phyloP scores from a whole-genome alignment of 495 filamentous ascomycete species.

The Hamigera avellanea region DNA sequence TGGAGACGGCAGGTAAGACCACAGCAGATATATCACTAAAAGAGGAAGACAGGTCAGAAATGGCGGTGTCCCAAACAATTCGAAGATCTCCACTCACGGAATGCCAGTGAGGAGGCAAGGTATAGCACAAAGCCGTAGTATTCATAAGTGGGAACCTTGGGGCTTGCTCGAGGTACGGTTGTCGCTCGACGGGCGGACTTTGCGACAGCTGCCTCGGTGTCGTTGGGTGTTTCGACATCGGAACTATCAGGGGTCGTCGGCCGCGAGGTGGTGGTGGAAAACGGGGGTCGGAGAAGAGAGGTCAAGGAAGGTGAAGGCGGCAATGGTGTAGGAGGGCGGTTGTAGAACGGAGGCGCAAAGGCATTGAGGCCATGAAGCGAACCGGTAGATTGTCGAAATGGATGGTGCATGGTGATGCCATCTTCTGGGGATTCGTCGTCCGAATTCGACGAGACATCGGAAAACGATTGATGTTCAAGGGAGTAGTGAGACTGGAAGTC shows the following conservation, averaged over 20 bases:
- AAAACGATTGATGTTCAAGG: constrained; percentile 27
- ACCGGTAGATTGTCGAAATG: constrained; percentile 31
- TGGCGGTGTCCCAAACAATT: background rate
- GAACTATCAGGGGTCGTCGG: constrained; percentile 88
- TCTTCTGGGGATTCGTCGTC: constrained; percentile 23
- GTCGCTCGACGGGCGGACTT: constrained; percentile 52
- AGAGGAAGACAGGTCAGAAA: constrained; percentile 1
- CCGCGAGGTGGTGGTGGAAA: constrained; percentile 60
- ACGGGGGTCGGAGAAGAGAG: constrained; percentile 75
- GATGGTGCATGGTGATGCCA: constrained; percentile 24
- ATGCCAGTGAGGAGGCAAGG: constrained; percentile 65
- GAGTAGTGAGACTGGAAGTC: constrained; percentile 39
- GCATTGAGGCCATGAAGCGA: constrained; percentile 38
- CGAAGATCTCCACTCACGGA: constrained; percentile 32
- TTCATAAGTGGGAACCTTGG: constrained; percentile 93
- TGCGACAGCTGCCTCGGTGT: constrained; percentile 51
- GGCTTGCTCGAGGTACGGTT: constrained; percentile 75
- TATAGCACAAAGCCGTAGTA: constrained; percentile 99
- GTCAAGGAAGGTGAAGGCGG: constrained; percentile 91
- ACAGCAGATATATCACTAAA: constrained; percentile 74
- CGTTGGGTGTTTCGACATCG: constrained; percentile 61
- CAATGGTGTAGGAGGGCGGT: constrained; percentile 74
- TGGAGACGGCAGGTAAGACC: constrained; percentile 85
- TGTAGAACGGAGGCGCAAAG: constrained; percentile 83
- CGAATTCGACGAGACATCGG: constrained; percentile 26